A percentile compares a stretch with the other conserved stretches of the same genome.
Conservation (phyloP, 164 flowering plant species). For the Nymphaea thermarum region DNA sequence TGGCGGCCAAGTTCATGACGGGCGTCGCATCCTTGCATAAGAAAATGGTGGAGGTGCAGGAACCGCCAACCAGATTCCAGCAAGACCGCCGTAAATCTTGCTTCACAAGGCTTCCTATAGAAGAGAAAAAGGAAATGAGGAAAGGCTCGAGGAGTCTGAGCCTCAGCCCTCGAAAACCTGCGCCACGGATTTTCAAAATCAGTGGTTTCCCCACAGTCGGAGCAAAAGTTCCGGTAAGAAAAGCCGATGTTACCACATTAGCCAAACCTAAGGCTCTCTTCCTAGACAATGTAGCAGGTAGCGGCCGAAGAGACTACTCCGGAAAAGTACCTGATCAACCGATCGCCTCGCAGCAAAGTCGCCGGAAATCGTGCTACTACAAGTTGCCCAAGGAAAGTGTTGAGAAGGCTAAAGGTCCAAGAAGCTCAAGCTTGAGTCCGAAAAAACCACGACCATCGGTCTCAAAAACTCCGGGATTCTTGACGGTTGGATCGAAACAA, state of each 20-base stretch:
- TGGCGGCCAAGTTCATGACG: constrained; percentile 47
- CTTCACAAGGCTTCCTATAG: constrained; percentile 34
- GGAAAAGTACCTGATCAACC: not conserved
- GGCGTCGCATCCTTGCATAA: constrained; percentile 13
- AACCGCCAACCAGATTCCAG: constrained; percentile 30
- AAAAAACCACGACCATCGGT: constrained; percentile 20
- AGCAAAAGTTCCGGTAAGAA: constrained; percentile 36
- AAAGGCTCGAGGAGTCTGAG: constrained; percentile 35
- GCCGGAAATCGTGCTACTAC: constrained; percentile 1
- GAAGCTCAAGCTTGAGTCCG: constrained; percentile 40
- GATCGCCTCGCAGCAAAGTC: not conserved
- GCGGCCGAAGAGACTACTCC: not conserved
- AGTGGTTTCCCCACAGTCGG: constrained; percentile 38
- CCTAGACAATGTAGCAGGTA: constrained; percentile 15
- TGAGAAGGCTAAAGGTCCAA: constrained; percentile 32
- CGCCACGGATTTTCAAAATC: constrained; percentile 9
- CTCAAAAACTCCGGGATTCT: constrained; percentile 26
- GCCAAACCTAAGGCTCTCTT: constrained; percentile 68
- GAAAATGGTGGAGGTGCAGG: constrained; percentile 31
- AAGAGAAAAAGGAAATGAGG: constrained; percentile 25
- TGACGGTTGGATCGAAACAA: constrained; percentile 44
- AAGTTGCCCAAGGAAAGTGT: constrained; percentile 14
- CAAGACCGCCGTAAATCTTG: constrained; percentile 45
- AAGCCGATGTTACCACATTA: constrained; percentile 21
- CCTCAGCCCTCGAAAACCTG: constrained; percentile 31